These are phyloP conservation scores for Chlorella vulgaris DNA, from an alignment of 139 green algal genomes.

Conservation along the genomic window DNA sequence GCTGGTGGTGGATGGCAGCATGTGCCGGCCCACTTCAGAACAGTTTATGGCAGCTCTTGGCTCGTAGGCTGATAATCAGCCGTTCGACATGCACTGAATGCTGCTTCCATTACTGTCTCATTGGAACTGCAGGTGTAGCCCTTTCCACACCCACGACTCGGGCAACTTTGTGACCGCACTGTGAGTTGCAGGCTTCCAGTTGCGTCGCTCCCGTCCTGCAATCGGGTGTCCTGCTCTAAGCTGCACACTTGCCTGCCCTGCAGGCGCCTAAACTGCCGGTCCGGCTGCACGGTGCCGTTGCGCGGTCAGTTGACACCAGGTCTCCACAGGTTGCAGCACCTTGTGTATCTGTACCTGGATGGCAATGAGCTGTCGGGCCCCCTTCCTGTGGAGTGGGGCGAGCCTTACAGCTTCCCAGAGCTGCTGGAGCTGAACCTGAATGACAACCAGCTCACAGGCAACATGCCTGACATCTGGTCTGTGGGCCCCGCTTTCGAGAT, in stretches of 20 bases:
- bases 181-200: neutral
- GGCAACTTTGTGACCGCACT: constrained; percentile 27
- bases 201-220: too few relatives aligned
- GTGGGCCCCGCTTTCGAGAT: constrained; percentile 6
- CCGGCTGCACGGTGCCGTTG: constrained; percentile 6
- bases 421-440: constrained; percentile 37
- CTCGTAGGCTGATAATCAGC: neutral
- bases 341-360: neutral
- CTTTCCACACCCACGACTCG: neutral
- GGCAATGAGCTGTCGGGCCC: neutral
- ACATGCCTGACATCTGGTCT: constrained; percentile 17
- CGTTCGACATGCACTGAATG: neutral
- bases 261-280: constrained; percentile 9
- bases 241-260: neutral
- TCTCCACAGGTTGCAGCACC: constrained; percentile 11
- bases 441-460: constrained; percentile 28
- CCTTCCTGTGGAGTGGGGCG: constrained; percentile 13
- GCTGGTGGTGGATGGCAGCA: neutral
- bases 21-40: neutral
- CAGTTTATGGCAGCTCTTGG: neutral
- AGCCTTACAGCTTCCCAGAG: constrained; percentile 1
- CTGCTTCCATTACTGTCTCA: neutral
- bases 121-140: constrained; percentile 18
- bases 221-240: too few relatives aligned
- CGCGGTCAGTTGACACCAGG: constrained; percentile 2